A percentile compares a stretch with the other conserved stretches of the same genome.
These are phyloP conservation scores for Gossypium turneri DNA, from an alignment of 345 rosid genomes.

Conservation along the genomic window DNA sequence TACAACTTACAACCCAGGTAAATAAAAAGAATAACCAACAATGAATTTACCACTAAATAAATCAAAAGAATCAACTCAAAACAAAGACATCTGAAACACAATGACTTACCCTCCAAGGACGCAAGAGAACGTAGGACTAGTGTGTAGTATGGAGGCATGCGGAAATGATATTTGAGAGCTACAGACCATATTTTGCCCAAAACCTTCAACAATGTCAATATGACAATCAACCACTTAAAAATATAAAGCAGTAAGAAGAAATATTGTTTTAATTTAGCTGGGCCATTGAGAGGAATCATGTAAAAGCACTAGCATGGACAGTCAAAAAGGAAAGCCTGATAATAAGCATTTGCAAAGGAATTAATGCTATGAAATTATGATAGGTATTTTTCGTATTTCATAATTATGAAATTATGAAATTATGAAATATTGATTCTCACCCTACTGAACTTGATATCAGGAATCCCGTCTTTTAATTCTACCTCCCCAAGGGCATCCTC, in stretches of 20 bases:
- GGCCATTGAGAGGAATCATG: neutral
- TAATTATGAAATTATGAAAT: no score
- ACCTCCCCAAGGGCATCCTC: constrained; percentile 82
- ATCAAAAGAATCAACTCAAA: neutral
- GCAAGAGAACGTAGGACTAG: constrained; percentile 94
- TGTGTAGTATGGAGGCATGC: constrained; percentile 96
- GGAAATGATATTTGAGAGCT: constrained; percentile 85
- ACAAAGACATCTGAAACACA: neutral
- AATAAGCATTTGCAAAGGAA: neutral
- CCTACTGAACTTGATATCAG: constrained; percentile 90
- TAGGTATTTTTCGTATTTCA: neutral
- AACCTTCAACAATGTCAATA: constrained; percentile 45
- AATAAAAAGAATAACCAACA: neutral
- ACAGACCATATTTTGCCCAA: constrained; percentile 76
- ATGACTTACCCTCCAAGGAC: constrained; percentile 77
- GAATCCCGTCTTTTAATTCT: constrained; percentile 73
- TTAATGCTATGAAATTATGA: neutral
- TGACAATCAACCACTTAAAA: neutral
- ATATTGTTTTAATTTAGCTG: neutral
- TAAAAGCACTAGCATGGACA: neutral
- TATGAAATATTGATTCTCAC: constrained; percentile 39
- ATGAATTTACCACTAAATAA: neutral
- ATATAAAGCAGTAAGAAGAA: neutral
- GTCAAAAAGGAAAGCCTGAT: neutral
- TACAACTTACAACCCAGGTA: neutral